Percentiles rank a stretch among this genome's conserved stretches.
Conservation (phyloP, 257 asterid genomes). For the Handroanthus guayacan region DNA sequence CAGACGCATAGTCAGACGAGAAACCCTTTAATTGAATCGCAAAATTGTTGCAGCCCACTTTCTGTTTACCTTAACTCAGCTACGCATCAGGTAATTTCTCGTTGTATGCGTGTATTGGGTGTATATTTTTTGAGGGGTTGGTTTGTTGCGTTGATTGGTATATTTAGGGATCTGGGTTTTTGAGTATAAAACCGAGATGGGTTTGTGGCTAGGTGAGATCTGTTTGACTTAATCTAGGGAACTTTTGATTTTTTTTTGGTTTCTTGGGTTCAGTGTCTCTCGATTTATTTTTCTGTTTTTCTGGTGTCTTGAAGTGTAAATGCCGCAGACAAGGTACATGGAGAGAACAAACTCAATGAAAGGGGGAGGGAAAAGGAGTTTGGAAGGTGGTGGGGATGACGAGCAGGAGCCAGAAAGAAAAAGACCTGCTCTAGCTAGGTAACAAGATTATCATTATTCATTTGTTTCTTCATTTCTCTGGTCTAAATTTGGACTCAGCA, state of each 20-base stretch:
- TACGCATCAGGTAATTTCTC: slow-evolving; percentile 30
- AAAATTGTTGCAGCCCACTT: no score
- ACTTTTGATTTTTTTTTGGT: slow-evolving; percentile 11
- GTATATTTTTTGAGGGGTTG: not conserved
- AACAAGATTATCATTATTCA: not conserved
- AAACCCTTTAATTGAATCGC: no score
- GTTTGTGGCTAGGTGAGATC: slow-evolving; percentile 37
- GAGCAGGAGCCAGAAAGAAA: slow-evolving; percentile 68
- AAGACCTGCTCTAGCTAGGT: slow-evolving; percentile 62
- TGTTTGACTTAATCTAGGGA: slow-evolving; percentile 22
- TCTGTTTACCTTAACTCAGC: not conserved
- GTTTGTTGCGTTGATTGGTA: slow-evolving; percentile 13
- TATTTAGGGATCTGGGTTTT: slow-evolving; percentile 44
- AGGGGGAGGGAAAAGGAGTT: slow-evolving; percentile 77
- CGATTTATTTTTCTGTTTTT: slow-evolving; percentile 1
- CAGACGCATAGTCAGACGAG: no score
- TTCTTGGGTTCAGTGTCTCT: slow-evolving; percentile 13
- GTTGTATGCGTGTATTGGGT: not conserved
- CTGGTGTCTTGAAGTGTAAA: slow-evolving; percentile 47
- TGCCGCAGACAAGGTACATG: slow-evolving; percentile 86
- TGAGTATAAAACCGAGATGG: slow-evolving; percentile 16
- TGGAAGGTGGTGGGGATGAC: slow-evolving; percentile 73
- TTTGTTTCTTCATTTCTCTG: not conserved
- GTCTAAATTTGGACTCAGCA: not conserved
- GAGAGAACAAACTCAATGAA: slow-evolving; percentile 79